These are phyloP conservation scores for Prunella vulgaris DNA, from an alignment of 257 asterid species.

Conservation along the genomic window DNA sequence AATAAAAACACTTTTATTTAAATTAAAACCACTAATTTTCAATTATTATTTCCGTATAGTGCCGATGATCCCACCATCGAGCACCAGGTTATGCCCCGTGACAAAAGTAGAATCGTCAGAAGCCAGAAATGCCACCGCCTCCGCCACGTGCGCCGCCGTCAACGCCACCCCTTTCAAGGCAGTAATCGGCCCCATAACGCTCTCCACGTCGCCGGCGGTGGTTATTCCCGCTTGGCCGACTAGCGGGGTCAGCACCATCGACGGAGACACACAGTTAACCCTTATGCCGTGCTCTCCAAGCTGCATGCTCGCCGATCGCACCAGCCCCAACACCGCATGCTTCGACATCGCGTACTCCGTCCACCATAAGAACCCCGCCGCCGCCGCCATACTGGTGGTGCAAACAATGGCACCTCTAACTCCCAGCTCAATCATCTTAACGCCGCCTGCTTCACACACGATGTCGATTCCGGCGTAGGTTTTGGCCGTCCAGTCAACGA, in stretches of 20 bases:
- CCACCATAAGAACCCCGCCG: background rate
- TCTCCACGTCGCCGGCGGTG: background rate
- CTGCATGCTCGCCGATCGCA: conserved; percentile 31
- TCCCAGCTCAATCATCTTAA: background rate
- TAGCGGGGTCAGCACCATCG: conserved; percentile 23
- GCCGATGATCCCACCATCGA: conserved; percentile 31
- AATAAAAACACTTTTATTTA: too few relatives aligned
- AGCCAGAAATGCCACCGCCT: too few relatives aligned
- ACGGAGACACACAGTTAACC: conserved; percentile 40
- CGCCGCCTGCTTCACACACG: too few relatives aligned
- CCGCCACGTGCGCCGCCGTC: too few relatives aligned
- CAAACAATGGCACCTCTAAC: conserved; percentile 29
- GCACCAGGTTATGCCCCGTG: background rate
- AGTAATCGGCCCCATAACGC: too few relatives aligned
- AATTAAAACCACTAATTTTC: too few relatives aligned
- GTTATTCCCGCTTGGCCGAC: background rate
- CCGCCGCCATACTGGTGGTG: conserved; percentile 30
- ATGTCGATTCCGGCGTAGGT: too few relatives aligned
- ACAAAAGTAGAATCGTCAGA: too few relatives aligned
- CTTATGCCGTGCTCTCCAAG: conserved; percentile 40
- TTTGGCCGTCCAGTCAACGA: too few relatives aligned
- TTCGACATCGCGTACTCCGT: conserved; percentile 40
- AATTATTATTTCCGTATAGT: too few relatives aligned
- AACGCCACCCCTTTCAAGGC: too few relatives aligned
- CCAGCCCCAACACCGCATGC: background rate